Evolutionary conservation across 805 yeast species (phyloP), one percentile per base, ranked within the genome.

Genomic region (Brettanomyces naardenensis): DNA sequence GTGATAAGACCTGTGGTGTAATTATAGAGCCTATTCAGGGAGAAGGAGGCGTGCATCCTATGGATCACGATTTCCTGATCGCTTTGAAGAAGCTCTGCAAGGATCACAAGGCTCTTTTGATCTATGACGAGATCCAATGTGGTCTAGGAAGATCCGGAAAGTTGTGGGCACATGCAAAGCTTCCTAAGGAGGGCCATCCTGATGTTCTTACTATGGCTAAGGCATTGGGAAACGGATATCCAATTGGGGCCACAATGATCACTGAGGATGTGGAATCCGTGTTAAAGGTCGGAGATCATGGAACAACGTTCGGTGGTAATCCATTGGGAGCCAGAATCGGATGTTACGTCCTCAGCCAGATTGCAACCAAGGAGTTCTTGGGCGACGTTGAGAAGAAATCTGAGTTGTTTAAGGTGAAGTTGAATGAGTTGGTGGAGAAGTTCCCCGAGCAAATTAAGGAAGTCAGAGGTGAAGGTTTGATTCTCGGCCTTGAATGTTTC

Each of bases 11-110:
- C 1, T 86, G 95, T 49, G 98, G 89, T 38, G 92, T 92, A 22
- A 92, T 92, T 39, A 79, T 92, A 28, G 98, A 92, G 63, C 98
- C 98, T 18, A 80, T 92, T 42, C 98, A 92, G 66, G 98, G 97
- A 48, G 98, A 90, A 65, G 97, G 98, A 41, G 98, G 98, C 40
- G 80, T 90, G 15, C 76, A 78, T 52, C 76, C 80, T 17, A 73
- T 86, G 41, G 68, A 73, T 28, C 48, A 61, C 0, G 84, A 78
- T 31, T 88, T 85, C 54, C 67, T 90, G 44, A 54, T 67, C 4
- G 76, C 75, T 35, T 64, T 90, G 56, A 79, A 81, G 48, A 59
- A 73, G 49, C 61, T 83, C 40, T 86, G 96, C 57, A 63, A 65
- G 40, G 70, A 78, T 39, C 69, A 80, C 48, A 77, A 82, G 38